Conservation (phyloP, 2,329 filamentous ascomycete species). For the Fusarium clavum region DNA sequence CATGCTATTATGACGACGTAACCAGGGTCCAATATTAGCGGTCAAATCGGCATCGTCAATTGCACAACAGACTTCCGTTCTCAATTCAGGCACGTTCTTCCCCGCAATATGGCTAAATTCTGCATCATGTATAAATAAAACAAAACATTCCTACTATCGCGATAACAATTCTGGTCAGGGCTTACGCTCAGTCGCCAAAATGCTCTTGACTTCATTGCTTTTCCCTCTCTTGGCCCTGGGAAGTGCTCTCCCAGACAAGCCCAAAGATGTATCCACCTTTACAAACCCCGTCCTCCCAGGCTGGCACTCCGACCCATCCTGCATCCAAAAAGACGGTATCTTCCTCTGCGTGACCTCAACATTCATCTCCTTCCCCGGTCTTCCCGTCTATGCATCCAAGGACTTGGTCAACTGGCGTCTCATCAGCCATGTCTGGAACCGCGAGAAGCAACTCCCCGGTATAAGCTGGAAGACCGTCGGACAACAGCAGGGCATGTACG, state of each 20-base stretch:
- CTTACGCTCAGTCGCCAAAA: neutral
- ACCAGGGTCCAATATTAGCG: conserved; percentile 11
- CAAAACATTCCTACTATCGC: neutral
- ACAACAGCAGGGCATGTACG: conserved; percentile 58
- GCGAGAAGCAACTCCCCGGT: conserved; percentile 56
- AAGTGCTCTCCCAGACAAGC: neutral
- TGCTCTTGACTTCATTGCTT: conserved; percentile 6
- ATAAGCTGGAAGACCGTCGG: conserved; percentile 47
- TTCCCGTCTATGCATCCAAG: conserved; percentile 64
- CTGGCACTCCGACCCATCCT: conserved; percentile 62
- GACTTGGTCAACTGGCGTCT: conserved; percentile 64
- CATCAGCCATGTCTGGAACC: conserved; percentile 54
- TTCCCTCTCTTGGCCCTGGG: conserved; percentile 2
- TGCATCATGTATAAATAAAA: neutral
- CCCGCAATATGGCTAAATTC: conserved; percentile 13
- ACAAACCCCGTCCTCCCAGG: conserved; percentile 62
- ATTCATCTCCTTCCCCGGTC: conserved; percentile 64
- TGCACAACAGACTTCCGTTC: neutral
- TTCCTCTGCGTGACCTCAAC: conserved; percentile 65
- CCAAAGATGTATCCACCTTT: neutral
- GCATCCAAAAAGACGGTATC: conserved; percentile 57
- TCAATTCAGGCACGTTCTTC: neutral
- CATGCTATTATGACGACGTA: neutral
- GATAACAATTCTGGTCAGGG: neutral
- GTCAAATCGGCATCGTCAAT: conserved; percentile 14